phyloP scores from a whole-genome alignment of 2,329 filamentous ascomycete species.

The Colletotrichum chlorophyti region DNA sequence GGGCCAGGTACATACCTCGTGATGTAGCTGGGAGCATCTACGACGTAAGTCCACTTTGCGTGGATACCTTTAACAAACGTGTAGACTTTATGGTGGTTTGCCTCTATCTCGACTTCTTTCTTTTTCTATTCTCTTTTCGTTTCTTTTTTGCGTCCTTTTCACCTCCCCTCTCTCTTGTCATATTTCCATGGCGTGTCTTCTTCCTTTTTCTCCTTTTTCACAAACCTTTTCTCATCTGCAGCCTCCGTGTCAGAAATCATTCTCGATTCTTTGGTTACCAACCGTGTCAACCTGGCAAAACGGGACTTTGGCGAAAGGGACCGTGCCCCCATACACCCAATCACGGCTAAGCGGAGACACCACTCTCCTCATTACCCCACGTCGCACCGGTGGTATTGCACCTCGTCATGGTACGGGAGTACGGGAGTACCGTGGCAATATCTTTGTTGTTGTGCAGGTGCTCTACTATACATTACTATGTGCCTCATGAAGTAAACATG shows the following conservation, averaged over 20 bases:
- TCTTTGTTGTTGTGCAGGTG: too few species aligned
- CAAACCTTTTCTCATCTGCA: background rate
- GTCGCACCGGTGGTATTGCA: background rate
- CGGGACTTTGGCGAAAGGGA: conserved; percentile 10
- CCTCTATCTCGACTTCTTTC: background rate
- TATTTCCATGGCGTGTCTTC: background rate
- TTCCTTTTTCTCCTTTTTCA: background rate
- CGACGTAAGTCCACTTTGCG: background rate
- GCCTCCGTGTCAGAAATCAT: conserved; percentile 10
- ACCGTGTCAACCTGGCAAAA: conserved; percentile 11
- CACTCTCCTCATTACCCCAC: background rate
- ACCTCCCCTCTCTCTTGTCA: background rate
- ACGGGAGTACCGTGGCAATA: too few species aligned
- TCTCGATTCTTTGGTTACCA: conserved; percentile 5
- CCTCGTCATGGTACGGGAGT: too few species aligned
- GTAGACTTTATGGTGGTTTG: background rate
- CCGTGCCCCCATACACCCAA: conserved; percentile 12
- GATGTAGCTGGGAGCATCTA: too few species aligned
- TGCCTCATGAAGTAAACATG: too few species aligned
- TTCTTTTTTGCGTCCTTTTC: background rate
- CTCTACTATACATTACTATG: too few species aligned
- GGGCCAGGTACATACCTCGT: too few species aligned
- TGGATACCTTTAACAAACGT: too few species aligned
- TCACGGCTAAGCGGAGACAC: background rate
- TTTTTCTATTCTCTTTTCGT: background rate